These are phyloP conservation scores for Pisolithus sp. DNA, from an alignment of 768 basidiomycete species.

Conservation along the genomic window DNA sequence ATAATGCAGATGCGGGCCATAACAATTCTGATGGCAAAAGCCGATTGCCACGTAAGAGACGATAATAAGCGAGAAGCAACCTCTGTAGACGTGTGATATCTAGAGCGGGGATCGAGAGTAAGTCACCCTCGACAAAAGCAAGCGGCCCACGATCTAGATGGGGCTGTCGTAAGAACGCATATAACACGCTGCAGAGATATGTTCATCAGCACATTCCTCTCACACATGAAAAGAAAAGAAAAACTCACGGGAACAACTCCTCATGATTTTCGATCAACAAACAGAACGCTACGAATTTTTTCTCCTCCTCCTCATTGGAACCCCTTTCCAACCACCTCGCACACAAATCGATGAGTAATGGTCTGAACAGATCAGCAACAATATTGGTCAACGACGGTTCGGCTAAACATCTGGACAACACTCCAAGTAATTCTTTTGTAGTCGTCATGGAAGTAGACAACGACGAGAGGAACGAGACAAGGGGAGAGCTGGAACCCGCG, in stretches of 20 bases:
- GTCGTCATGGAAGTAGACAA: slow-evolving; percentile 25
- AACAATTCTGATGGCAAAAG: slow-evolving; percentile 52
- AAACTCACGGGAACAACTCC: slow-evolving; percentile 65
- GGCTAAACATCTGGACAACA: slow-evolving; percentile 55
- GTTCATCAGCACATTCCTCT: background rate
- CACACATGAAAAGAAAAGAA: slow-evolving; percentile 1
- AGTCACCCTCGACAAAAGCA: slow-evolving; percentile 30
- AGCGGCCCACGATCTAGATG: slow-evolving; percentile 50
- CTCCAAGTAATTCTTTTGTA: slow-evolving; percentile 39
- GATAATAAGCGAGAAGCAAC: slow-evolving; percentile 73
- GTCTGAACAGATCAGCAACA: slow-evolving; percentile 65
- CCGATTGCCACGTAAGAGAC: slow-evolving; percentile 70
- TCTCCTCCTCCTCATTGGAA: slow-evolving; percentile 37
- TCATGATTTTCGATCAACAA: slow-evolving; percentile 60
- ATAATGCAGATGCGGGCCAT: slow-evolving; percentile 51
- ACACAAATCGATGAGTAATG: slow-evolving; percentile 72
- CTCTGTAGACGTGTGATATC: slow-evolving; percentile 52
- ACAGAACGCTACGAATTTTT: slow-evolving; percentile 54
- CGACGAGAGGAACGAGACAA: background rate
- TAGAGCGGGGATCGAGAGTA: slow-evolving; percentile 23
- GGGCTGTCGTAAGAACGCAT: slow-evolving; percentile 40
- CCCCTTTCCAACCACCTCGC: slow-evolving; percentile 64
- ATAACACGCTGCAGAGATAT: slow-evolving; percentile 42
- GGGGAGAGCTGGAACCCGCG: slow-evolving; percentile 23
- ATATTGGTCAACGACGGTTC: slow-evolving; percentile 54